Percentiles rank a stretch among this genome's conserved stretches.
Conservation (phyloP, 768 basidiomycete species). For the Pholiota molesta region DNA sequence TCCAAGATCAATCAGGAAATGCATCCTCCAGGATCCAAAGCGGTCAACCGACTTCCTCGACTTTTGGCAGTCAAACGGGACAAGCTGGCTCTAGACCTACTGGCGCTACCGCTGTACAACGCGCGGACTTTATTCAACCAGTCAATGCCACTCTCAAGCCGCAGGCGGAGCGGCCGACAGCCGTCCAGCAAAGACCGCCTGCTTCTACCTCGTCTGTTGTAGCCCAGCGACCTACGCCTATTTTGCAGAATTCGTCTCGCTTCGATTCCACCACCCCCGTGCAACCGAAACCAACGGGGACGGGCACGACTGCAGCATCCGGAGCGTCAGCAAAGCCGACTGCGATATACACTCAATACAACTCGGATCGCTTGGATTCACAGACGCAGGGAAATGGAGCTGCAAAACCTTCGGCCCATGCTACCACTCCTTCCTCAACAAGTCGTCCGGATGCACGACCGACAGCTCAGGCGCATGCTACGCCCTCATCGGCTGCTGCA, state of each 20-base stretch:
- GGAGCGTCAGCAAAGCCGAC: constrained; percentile 1
- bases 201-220: neutral
- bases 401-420: neutral
- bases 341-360: constrained; percentile 2
- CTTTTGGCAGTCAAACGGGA: neutral
- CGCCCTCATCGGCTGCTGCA: neutral
- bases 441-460: neutral
- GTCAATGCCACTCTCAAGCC: neutral
- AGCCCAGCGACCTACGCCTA: neutral
- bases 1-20: neutral
- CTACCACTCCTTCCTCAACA: neutral
- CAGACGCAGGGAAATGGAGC: neutral
- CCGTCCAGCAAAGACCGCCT: neutral
- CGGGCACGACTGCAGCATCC: neutral
- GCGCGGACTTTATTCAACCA: neutral
- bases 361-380: neutral
- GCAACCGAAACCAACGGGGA: neutral
- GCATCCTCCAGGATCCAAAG: neutral
- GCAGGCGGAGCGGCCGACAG: neutral
- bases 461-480: neutral
- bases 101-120: neutral
- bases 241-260: constrained; percentile 1
- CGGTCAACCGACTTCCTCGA: neutral
- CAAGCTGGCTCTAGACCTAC: neutral
- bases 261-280: neutral